Evolutionary conservation across 345 rosid genomes (phyloP).

Genomic region (Salix suchowensis): DNA sequence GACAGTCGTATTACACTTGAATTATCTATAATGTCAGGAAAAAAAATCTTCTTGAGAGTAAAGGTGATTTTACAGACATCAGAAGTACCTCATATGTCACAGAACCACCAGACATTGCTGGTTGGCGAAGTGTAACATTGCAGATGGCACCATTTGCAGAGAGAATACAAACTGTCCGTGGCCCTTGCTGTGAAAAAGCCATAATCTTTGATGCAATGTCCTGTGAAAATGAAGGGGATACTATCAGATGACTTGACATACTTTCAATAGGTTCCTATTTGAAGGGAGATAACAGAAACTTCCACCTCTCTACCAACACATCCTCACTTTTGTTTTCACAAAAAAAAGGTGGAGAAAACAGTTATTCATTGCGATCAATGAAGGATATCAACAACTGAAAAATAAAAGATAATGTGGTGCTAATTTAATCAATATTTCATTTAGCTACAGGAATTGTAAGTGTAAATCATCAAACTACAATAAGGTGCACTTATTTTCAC

Average conservation of each 20-base stretch:
- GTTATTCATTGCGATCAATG: background rate
- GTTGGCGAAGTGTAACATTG: conserved; percentile 64
- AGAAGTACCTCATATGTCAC: conserved; percentile 69
- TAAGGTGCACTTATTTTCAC: background rate
- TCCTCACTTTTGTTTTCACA: background rate
- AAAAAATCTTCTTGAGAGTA: background rate
- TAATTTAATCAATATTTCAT: background rate
- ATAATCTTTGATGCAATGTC: conserved; percentile 67
- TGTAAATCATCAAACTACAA: background rate
- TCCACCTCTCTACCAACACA: background rate
- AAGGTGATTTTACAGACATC: background rate
- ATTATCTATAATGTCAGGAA: background rate
- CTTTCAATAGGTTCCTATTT: background rate
- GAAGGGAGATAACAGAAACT: background rate
- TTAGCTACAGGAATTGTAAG: background rate
- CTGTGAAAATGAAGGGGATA: conserved; percentile 33
- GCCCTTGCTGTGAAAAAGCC: conserved; percentile 77
- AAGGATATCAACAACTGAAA: background rate
- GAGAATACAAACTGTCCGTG: conserved; percentile 72
- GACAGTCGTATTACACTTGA: background rate
- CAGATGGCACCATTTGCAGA: conserved; percentile 83
- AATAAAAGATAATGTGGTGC: background rate
- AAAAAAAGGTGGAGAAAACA: background rate
- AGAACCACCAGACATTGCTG: conserved; percentile 45
- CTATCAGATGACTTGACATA: background rate